These are phyloP conservation scores for Panicum hallii DNA, from an alignment of 202 grass and related monocot species.

Conservation along the genomic window DNA sequence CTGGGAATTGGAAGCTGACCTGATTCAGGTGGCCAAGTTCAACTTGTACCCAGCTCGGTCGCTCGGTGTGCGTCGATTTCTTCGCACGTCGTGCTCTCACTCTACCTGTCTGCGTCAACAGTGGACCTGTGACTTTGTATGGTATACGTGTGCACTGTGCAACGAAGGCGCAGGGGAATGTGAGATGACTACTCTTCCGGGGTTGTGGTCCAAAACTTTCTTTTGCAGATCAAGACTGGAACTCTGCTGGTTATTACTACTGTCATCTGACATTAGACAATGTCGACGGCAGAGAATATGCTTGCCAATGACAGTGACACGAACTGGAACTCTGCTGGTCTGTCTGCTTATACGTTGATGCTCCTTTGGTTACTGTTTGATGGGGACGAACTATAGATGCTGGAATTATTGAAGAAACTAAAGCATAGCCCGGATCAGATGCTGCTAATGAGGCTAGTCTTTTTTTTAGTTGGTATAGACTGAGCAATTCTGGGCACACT, in stretches of 20 bases:
- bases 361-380: background rate
- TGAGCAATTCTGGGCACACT: background rate
- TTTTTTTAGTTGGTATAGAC: background rate
- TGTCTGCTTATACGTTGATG: no score
- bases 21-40: background rate
- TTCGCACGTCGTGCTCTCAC: background rate
- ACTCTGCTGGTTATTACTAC: background rate
- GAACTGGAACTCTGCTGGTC: background rate
- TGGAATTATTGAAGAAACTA: background rate
- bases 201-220: background rate
- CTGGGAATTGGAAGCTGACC: background rate
- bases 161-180: background rate
- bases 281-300: background rate
- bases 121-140: background rate
- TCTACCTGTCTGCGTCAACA: background rate
- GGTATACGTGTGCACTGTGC: background rate
- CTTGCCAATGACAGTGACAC: background rate
- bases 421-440: background rate
- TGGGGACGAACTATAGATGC: background rate
- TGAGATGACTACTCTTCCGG: background rate
- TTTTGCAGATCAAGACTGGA: background rate
- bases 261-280: background rate
- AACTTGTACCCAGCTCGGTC: background rate
- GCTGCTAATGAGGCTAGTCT: background rate
- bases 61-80: background rate